A percentile compares a stretch with the other conserved stretches of the same genome.
Conservation (phyloP, 2,329 filamentous ascomycete genomes). For the Zymoseptoria ardabiliae region DNA sequence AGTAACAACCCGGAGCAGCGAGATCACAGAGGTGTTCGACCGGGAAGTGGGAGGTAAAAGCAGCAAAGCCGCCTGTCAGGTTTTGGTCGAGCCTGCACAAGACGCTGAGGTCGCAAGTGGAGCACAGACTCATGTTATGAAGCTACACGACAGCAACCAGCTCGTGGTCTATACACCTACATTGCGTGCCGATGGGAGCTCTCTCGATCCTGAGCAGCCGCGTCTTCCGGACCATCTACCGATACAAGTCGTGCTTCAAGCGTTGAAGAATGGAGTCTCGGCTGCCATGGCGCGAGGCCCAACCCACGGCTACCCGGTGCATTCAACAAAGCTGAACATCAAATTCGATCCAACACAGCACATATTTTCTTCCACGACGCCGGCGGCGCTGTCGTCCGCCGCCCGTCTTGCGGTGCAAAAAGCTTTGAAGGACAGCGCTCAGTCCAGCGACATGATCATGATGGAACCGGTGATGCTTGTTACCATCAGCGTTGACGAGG, state of each 20-base stretch:
- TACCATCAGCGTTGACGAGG: slow-evolving; percentile 77
- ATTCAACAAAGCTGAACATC: slow-evolving; percentile 65
- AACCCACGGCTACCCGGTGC: slow-evolving; percentile 69
- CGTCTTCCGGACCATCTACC: slow-evolving; percentile 49
- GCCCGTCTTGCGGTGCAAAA: slow-evolving; percentile 60
- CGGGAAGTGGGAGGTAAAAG: slow-evolving; percentile 71
- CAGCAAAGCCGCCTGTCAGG: slow-evolving; percentile 70
- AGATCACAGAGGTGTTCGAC: slow-evolving; percentile 62
- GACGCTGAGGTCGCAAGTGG: slow-evolving; percentile 12
- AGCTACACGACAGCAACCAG: slow-evolving; percentile 61
- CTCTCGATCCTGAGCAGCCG: slow-evolving; percentile 37
- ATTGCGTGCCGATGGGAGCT: slow-evolving; percentile 36
- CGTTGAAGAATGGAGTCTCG: slow-evolving; percentile 69
- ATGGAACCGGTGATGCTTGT: slow-evolving; percentile 94
- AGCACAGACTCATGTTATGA: slow-evolving; percentile 33
- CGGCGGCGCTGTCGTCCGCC: slow-evolving; percentile 60
- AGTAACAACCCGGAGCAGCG: slow-evolving; percentile 50
- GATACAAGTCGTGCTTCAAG: slow-evolving; percentile 41
- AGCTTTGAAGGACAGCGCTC: slow-evolving; percentile 56
- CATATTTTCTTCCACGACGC: slow-evolving; percentile 59
- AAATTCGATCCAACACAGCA: slow-evolving; percentile 59
- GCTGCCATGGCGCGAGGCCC: slow-evolving; percentile 82
- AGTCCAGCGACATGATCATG: slow-evolving; percentile 50
- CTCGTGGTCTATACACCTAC: slow-evolving; percentile 50
- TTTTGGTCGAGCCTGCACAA: slow-evolving; percentile 44